phyloP scores from a whole-genome alignment of 78 protist species.

The Emiliania huxleyi region DNA sequence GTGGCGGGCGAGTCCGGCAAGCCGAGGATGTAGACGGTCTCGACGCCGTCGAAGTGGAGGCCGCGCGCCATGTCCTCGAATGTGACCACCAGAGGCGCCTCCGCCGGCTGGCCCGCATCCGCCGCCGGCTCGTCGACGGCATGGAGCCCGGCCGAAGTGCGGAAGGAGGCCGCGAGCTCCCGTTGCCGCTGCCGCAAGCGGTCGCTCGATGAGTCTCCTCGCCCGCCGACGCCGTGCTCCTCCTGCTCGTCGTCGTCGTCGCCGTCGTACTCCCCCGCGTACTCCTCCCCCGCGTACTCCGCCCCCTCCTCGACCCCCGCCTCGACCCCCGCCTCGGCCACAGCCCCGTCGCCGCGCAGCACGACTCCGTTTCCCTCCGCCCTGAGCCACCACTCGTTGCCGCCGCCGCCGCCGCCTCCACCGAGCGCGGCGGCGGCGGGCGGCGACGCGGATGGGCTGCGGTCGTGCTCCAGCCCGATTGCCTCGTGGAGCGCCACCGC shows the following conservation, averaged over 20 bases:
- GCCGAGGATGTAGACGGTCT: neutral
- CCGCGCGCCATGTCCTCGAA: conserved; percentile 21
- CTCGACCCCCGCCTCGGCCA: too few relatives aligned
- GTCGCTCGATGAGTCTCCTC: neutral
- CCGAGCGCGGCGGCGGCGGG: too few relatives aligned
- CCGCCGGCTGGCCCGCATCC: neutral
- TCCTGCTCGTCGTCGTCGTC: neutral
- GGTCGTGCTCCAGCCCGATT: neutral
- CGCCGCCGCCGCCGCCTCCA: too few relatives aligned
- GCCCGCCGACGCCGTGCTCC: neutral
- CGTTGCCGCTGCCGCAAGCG: neutral
- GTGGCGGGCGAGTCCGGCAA: neutral
- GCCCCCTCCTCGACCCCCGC: too few relatives aligned
- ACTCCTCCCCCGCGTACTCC: too few relatives aligned
- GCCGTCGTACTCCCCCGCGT: too few relatives aligned
- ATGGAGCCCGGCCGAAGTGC: neutral
- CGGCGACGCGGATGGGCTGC: too few relatives aligned
- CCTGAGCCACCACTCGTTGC: neutral
- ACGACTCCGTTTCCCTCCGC: neutral
- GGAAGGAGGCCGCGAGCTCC: neutral
- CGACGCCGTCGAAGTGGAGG: conserved; percentile 1
- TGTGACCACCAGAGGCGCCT: neutral
- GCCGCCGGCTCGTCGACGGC: neutral
- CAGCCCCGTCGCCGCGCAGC: neutral
- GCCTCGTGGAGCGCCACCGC: conserved; percentile 8